Percentiles rank a stretch among this genome's conserved stretches.
Conservation (phyloP, 1,284 basidiomycete genomes). For the Leccinum solheimii region DNA sequence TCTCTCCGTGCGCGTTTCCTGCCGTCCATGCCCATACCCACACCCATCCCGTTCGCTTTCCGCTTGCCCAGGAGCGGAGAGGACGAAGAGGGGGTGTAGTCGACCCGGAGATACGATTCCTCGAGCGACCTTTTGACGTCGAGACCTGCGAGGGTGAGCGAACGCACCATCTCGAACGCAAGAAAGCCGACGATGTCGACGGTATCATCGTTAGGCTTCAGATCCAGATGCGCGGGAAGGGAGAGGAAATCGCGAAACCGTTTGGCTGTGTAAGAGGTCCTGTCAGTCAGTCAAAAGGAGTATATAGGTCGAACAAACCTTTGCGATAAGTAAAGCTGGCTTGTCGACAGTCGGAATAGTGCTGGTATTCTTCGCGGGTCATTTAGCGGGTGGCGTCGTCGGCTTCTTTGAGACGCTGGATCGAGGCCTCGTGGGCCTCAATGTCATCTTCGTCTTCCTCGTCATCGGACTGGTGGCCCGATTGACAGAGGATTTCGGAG, state of each 20-base stretch:
- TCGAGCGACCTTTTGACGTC: slow-evolving; percentile 80
- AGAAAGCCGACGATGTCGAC: slow-evolving; percentile 94
- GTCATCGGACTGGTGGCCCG: slow-evolving; percentile 80
- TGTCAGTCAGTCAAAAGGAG: not conserved
- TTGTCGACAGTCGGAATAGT: slow-evolving; percentile 96
- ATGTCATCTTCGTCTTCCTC: slow-evolving; percentile 96
- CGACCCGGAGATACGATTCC: slow-evolving; percentile 38
- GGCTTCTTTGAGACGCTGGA: slow-evolving; percentile 88
- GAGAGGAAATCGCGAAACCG: slow-evolving; percentile 96
- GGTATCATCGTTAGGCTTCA: slow-evolving; percentile 93
- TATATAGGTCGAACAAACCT: slow-evolving; percentile 45
- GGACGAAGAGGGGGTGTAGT: no score
- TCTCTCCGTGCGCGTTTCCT: slow-evolving; percentile 60
- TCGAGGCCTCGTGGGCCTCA: slow-evolving; percentile 93
- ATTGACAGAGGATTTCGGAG: slow-evolving; percentile 75
- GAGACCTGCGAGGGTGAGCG: slow-evolving; percentile 73
- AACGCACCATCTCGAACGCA: no score
- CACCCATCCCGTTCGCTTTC: no score
- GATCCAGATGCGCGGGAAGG: slow-evolving; percentile 85
- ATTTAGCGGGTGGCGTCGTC: slow-evolving; percentile 95
- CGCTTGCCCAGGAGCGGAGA: no score
- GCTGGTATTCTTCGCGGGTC: slow-evolving; percentile 96
- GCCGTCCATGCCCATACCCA: slow-evolving; percentile 39
- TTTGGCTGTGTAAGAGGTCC: slow-evolving; percentile 58
- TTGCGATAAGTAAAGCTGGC: slow-evolving; percentile 97